Percentiles rank a stretch among this genome's conserved stretches.
These are phyloP conservation scores for Millerago galiae DNA, from an alignment of 805 yeast genomes.

Conservation along the genomic window DNA sequence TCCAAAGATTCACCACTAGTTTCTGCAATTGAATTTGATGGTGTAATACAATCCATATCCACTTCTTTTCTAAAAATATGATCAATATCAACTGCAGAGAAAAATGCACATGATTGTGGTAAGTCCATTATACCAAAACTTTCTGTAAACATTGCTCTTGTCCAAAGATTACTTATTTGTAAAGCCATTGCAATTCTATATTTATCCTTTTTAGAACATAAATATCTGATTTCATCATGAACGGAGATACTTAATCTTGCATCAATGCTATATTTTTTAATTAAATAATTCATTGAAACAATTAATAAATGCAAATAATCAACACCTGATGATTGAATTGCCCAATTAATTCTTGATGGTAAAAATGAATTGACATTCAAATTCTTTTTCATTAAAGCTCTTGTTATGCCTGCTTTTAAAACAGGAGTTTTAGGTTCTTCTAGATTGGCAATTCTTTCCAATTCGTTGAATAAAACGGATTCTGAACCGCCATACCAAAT, in stretches of 20 bases:
- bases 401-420: constrained; percentile 88
- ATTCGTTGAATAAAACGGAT: constrained; percentile 80
- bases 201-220: constrained; percentile 67
- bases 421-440: constrained; percentile 84
- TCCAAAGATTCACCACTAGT: constrained; percentile 75
- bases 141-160: constrained; percentile 90
- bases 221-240: constrained; percentile 88
- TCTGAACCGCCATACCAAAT: constrained; percentile 90
- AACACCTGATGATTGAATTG: constrained; percentile 96
- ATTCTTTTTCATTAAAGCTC: constrained; percentile 64
- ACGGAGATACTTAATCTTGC: constrained; percentile 84
- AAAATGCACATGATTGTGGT: constrained; percentile 94
- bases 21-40: constrained; percentile 67
- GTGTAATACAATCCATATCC: constrained; percentile 84
- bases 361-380: constrained; percentile 61
- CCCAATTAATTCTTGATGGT: constrained; percentile 95
- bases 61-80: constrained; percentile 87
- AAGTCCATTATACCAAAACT: constrained; percentile 83
- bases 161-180: constrained; percentile 91
- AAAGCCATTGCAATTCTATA: constrained; percentile 75
- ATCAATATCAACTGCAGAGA: constrained; percentile 90
- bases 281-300: constrained; percentile 80
- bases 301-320: constrained; percentile 85
- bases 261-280: constrained; percentile 53
- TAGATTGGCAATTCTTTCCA: constrained; percentile 82